Evolutionary conservation across 768 basidiomycete species (phyloP).

Genomic region (Botryobasidium botryosum): DNA sequence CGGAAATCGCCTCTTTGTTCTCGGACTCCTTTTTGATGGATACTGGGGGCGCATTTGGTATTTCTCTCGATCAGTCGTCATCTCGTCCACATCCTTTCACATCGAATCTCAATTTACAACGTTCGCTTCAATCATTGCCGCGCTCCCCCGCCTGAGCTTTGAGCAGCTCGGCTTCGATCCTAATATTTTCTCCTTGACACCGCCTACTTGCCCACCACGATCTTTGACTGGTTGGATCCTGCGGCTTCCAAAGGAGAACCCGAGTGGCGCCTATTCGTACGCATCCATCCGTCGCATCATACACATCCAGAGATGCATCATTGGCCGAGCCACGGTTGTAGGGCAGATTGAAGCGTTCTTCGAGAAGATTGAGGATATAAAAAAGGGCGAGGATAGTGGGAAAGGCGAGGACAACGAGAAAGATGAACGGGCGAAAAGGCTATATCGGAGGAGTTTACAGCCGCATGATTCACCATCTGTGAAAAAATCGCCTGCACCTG

Average conservation of each 20-base stretch:
- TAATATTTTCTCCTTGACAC: neutral
- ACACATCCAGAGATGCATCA: neutral
- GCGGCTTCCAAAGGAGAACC: too few relatives aligned
- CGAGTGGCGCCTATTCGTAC: too few relatives aligned
- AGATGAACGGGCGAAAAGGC: too few relatives aligned
- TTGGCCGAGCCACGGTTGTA: slow-evolving; percentile 1
- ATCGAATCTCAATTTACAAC: neutral
- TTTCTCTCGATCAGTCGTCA: neutral
- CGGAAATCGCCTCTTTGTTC: neutral
- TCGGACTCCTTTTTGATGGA: slow-evolving; percentile 1
- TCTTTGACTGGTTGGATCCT: neutral
- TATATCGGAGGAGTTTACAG: too few relatives aligned
- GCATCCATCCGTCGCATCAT: neutral
- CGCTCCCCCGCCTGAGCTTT: neutral
- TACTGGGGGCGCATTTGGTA: neutral
- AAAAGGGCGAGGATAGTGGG: too few relatives aligned
- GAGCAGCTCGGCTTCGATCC: neutral
- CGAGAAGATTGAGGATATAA: too few relatives aligned
- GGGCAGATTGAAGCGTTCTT: too few relatives aligned
- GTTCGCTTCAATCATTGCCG: neutral
- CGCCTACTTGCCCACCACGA: neutral
- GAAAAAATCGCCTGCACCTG: too few relatives aligned
- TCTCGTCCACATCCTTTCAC: neutral
- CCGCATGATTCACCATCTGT: too few relatives aligned
- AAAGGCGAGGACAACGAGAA: too few relatives aligned